These are phyloP conservation scores for Alloteropsis semialata DNA, from an alignment of 176 grass and related monocot species.

Conservation along the genomic window DNA sequence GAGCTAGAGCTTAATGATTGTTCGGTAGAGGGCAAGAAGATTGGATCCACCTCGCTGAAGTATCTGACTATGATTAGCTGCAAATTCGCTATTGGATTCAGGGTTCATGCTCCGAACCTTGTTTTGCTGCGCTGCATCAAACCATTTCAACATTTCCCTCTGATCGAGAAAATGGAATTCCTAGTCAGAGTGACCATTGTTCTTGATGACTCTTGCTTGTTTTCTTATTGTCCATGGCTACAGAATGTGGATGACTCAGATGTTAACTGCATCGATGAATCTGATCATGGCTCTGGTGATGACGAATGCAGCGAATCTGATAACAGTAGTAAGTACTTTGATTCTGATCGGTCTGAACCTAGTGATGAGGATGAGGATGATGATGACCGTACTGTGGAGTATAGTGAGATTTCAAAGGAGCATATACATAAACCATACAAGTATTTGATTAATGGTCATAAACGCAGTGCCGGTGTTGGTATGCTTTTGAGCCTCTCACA, in stretches of 20 bases:
- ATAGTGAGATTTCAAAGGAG: background rate
- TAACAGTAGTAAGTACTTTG: background rate
- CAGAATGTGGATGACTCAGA: background rate
- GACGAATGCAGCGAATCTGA: background rate
- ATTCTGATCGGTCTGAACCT: background rate
- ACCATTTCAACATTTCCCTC: conserved; percentile 12
- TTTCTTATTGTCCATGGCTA: background rate
- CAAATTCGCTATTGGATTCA: background rate
- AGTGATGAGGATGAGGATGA: background rate
- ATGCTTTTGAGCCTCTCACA: conserved; percentile 13
- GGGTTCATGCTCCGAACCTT: conserved; percentile 3
- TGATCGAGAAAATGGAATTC: conserved; percentile 13
- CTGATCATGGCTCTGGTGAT: background rate
- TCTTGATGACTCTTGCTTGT: background rate
- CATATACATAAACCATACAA: background rate
- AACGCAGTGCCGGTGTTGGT: background rate
- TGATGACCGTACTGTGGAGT: background rate
- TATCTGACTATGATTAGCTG: conserved; percentile 20
- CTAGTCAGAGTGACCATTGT: background rate
- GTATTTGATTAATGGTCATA: background rate
- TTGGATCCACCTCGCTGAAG: conserved; percentile 12
- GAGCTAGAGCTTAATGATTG: conserved; percentile 3
- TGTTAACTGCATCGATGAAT: background rate
- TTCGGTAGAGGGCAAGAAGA: background rate
- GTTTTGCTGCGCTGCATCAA: conserved; percentile 12